Evolutionary conservation across 192 early-diverging fungal genomes (phyloP).

Genomic region (Coemansia sp.): DNA sequence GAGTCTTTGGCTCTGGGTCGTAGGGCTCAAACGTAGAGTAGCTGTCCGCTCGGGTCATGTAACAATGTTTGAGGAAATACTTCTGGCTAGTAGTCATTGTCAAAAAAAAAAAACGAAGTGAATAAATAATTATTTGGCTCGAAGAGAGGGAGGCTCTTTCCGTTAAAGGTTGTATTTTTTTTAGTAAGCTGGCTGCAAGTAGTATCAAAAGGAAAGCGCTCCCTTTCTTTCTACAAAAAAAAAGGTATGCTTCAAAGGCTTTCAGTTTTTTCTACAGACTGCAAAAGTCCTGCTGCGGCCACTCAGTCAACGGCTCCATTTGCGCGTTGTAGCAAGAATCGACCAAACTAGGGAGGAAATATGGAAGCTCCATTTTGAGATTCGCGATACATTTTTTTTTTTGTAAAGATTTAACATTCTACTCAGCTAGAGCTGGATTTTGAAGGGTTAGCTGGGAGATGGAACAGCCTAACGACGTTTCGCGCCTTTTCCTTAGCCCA

Average conservation of each 20-base stretch:
- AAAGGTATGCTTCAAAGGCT: background rate
- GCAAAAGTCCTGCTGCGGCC: background rate
- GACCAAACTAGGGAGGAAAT: background rate
- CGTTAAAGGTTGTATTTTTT: background rate
- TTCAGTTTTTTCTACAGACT: background rate
- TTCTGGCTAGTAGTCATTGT: constrained; percentile 2
- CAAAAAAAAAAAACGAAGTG: background rate
- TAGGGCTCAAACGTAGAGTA: background rate
- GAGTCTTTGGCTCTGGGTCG: constrained; percentile 2
- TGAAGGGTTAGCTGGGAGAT: constrained; percentile 43
- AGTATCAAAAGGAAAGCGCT: background rate
- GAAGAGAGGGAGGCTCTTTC: no score
- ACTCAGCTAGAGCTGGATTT: constrained; percentile 9
- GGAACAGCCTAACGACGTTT: constrained; percentile 76
- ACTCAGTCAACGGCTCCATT: background rate
- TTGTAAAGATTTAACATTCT: constrained; percentile 1
- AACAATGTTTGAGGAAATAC: background rate
- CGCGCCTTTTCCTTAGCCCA: constrained; percentile 85
- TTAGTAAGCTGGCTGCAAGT: background rate
- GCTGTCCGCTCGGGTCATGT: background rate
- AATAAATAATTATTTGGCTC: background rate
- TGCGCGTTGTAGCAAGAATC: background rate
- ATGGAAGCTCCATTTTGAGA: background rate
- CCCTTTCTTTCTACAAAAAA: background rate
- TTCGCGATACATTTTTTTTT: background rate